Conservation (phyloP, 2,329 filamentous ascomycete species). For the Colletotrichum eleusines region DNA sequence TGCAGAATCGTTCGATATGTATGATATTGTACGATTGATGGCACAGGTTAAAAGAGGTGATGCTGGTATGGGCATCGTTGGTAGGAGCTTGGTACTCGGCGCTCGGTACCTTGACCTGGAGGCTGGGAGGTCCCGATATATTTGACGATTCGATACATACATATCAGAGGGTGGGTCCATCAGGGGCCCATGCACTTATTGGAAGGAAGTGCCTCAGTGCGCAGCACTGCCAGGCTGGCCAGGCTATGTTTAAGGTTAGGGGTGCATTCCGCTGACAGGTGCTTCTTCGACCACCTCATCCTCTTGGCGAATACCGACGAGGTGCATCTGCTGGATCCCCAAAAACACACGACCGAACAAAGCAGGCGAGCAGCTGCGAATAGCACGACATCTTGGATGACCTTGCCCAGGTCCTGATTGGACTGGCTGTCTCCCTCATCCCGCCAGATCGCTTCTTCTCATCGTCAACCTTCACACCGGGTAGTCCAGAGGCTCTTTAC, state of each 20-base stretch:
- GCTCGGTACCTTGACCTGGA: background rate
- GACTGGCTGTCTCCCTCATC: conserved; percentile 36
- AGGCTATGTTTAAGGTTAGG: conserved; percentile 41
- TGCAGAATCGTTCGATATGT: background rate
- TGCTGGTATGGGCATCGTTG: background rate
- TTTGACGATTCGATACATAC: conserved; percentile 17
- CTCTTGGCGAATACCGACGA: conserved; percentile 37
- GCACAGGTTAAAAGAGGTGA: background rate
- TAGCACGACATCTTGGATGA: conserved; percentile 29
- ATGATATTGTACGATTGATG: background rate
- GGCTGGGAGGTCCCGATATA: background rate
- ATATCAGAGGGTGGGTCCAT: conserved; percentile 7
- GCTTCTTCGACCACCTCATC: conserved; percentile 41
- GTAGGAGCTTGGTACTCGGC: background rate
- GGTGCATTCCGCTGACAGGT: conserved; percentile 34
- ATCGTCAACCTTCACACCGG: conserved; percentile 15
- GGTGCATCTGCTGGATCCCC: conserved; percentile 28
- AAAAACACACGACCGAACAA: conserved; percentile 19
- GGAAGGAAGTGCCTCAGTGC: conserved; percentile 19
- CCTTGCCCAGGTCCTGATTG: conserved; percentile 35
- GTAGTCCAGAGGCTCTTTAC: conserved; percentile 46
- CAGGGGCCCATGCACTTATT: conserved; percentile 32
- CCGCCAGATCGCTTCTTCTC: conserved; percentile 14
- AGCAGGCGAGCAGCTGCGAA: conserved; percentile 13
- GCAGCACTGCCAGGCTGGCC: conserved; percentile 34